Conservation (phyloP, 2,329 filamentous ascomycete species). For the Fusarium tuaranense region DNA sequence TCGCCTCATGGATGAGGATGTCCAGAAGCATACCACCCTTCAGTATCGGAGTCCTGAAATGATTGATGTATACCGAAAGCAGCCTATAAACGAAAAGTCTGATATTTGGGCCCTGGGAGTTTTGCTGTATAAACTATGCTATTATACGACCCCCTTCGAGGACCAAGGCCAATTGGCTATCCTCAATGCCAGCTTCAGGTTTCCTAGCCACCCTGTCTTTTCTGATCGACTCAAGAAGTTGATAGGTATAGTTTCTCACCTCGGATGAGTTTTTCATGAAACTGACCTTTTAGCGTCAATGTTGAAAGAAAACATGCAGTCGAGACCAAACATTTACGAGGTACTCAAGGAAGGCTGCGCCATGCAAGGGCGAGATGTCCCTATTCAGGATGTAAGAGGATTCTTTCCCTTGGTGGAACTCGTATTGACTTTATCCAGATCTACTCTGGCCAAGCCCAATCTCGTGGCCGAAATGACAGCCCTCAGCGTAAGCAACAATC, state of each 20-base stretch:
- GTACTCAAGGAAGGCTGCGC: constrained; percentile 86
- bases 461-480: constrained; percentile 68
- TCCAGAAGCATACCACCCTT: constrained; percentile 95
- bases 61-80: constrained; percentile 97
- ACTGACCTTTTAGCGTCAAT: constrained; percentile 75
- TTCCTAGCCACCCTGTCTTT: constrained; percentile 87
- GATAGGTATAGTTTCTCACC: constrained; percentile 71
- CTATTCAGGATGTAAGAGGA: constrained; percentile 86
- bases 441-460: constrained; percentile 73
- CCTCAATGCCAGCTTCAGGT: constrained; percentile 93
- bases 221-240: constrained; percentile 90
- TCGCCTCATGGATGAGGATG: constrained; percentile 92
- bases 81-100: constrained; percentile 97
- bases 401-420: background rate
- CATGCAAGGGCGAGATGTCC: constrained; percentile 89
- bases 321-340: constrained; percentile 92
- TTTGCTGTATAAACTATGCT: constrained; percentile 96
- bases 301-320: constrained; percentile 84
- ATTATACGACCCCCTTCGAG: constrained; percentile 98
- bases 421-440: constrained; percentile 64
- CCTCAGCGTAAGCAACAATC: constrained; percentile 65
- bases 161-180: constrained; percentile 98
- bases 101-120: constrained; percentile 99
- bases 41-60: constrained; percentile 99
- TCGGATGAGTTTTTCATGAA: background rate